A percentile compares a stretch with the other conserved stretches of the same genome.
Conservation (phyloP, 169 alveolate genomes). For the Plasmodium chabaudi region DNA sequence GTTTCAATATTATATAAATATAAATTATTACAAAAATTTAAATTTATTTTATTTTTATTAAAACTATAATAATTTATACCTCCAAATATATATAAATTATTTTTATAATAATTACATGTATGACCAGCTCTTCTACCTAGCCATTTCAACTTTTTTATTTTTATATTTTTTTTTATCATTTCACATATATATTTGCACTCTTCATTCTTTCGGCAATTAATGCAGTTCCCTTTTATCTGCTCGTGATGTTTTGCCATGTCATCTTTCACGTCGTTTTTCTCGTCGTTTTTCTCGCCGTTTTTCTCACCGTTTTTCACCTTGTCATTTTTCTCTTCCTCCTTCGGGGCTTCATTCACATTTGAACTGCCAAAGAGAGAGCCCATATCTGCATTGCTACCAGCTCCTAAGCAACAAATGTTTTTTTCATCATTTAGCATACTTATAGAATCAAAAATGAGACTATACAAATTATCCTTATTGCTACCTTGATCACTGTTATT, state of each 20-base stretch:
- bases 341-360: background rate
- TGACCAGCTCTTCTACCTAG: constrained; percentile 72
- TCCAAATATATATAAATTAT: constrained; percentile 65
- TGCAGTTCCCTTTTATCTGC: constrained; percentile 7
- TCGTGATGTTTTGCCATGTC: background rate
- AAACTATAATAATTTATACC: constrained; percentile 71
- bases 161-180: constrained; percentile 27
- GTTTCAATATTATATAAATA: constrained; percentile 67
- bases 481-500: background rate
- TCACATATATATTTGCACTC: constrained; percentile 60
- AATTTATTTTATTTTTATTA: constrained; percentile 58
- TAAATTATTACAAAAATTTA: constrained; percentile 62
- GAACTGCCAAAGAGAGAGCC: background rate
- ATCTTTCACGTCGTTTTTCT: background rate
- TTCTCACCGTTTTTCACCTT: background rate
- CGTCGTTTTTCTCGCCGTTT: too few relatives aligned
- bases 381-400: background rate
- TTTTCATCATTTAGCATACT: background rate
- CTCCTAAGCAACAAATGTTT: background rate
- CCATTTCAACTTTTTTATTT: constrained; percentile 40
- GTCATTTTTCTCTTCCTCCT: background rate
- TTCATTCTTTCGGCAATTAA: constrained; percentile 18
- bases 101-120: constrained; percentile 72
- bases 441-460: constrained; percentile 8
- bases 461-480: constrained; percentile 12